phyloP scores from a whole-genome alignment of 257 asterid species.

The Marsdenia floribunda region DNA sequence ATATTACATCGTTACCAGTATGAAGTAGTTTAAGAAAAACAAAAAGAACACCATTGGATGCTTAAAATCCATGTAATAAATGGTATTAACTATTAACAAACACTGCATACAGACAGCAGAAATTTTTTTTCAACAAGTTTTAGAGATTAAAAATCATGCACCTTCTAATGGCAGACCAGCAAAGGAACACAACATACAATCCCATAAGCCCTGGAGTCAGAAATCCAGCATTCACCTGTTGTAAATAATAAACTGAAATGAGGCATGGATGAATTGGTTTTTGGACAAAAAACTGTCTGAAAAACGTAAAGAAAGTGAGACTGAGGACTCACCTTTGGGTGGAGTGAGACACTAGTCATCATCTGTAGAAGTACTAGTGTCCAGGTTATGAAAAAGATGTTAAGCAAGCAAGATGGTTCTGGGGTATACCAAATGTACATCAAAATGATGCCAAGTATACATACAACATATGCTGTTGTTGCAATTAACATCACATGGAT shows the following conservation, averaged over 20 bases:
- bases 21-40: neutral
- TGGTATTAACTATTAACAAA: too few species aligned
- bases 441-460: conserved; percentile 46
- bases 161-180: conserved; percentile 64
- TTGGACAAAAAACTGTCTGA: neutral
- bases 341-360: conserved; percentile 51
- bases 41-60: too few species aligned
- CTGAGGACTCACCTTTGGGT: conserved; percentile 31
- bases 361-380: conserved; percentile 50
- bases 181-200: conserved; percentile 44
- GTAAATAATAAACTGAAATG: neutral
- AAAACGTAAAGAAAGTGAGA: neutral
- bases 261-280: neutral
- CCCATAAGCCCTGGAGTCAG: conserved; percentile 56
- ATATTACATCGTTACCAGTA: neutral
- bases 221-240: conserved; percentile 42
- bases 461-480: conserved; percentile 35
- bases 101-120: neutral
- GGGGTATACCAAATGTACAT: conserved; percentile 59
- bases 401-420: conserved; percentile 42
- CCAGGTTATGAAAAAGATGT: conserved; percentile 52
- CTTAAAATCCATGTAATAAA: neutral
- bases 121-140: neutral
- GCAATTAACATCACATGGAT: conserved; percentile 44
- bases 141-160: conserved; percentile 1